A percentile compares a stretch with the other conserved stretches of the same genome.
Evolutionary conservation across 176 grass and related monocot species (phyloP).

Genomic region (Cenchrus fungigraminus): DNA sequence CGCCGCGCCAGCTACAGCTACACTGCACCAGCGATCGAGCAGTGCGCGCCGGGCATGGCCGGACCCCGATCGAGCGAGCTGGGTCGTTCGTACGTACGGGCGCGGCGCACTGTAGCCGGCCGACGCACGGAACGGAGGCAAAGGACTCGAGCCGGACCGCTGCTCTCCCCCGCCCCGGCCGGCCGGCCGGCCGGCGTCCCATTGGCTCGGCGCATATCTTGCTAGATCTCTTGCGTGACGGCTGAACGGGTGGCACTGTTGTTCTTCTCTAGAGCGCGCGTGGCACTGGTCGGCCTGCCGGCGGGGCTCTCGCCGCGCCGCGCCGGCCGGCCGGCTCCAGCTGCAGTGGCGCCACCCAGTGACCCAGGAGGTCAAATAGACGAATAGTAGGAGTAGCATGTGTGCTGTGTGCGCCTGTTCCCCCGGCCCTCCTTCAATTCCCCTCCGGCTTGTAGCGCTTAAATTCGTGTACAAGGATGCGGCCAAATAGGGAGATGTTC

Average conservation of each 20-base stretch:
- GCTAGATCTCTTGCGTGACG: background rate
- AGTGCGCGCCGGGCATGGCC: background rate
- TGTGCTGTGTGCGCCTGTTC: background rate
- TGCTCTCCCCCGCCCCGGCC: background rate
- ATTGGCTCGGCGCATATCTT: slow-evolving; percentile 1
- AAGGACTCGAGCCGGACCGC: slow-evolving; percentile 29
- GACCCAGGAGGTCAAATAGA: slow-evolving; percentile 31
- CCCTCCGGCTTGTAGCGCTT: background rate
- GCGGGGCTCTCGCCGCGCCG: too few species aligned
- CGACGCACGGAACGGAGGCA: background rate
- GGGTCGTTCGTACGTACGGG: background rate
- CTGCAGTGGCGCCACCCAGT: background rate
- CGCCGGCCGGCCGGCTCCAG: background rate
- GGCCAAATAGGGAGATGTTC: slow-evolving; percentile 31
- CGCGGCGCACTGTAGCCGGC: slow-evolving; percentile 24
- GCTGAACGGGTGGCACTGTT: slow-evolving; percentile 14
- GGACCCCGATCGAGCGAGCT: background rate
- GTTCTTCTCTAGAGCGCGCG: slow-evolving; percentile 7
- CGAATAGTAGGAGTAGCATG: slow-evolving; percentile 28
- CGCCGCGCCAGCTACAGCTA: background rate
- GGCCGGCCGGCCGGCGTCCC: background rate
- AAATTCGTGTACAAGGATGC: slow-evolving; percentile 16
- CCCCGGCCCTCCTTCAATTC: background rate
- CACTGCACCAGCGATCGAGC: background rate
- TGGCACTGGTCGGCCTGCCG: slow-evolving; percentile 27